Base-by-base conservation (phyloP, 371 early-diverging fungal species). In the Dinochytrium kinnereticum region DNA sequence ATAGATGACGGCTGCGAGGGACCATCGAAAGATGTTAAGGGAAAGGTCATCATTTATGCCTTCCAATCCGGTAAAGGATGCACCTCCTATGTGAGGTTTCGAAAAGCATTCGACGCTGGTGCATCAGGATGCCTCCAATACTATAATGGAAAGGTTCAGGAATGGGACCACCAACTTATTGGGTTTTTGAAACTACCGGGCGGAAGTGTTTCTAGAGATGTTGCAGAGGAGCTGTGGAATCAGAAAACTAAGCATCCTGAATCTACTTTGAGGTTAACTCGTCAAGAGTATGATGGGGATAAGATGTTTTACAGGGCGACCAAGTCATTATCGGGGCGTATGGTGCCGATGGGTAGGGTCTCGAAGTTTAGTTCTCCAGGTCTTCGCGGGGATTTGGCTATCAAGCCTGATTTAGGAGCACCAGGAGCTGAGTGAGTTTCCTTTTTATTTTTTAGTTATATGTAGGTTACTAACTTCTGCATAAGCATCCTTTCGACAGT, bases 321-420 rank as follows among this genome's bases (percentile, higher is more conserved):
- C 34, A 61, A 37, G 36, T 3, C 61, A 7, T 33, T 31, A 36
- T 30, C 36, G 61, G 26, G 10, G 61, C 30, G 26, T 7, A 17
- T 31, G 61, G 69, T 74, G 2, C 37, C 78, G 13, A 82, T 78
- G 10, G 75, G 77, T 3, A 84, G 81, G 3, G 77, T 82, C 21
- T 84, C 86, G n/a, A 59, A 64, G 36, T 87, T 85, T 78, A 82
- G 86, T 10, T 71, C 72, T 3, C 51, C 64, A 1, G 78, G 78
- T 10, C 39, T 74, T 30, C 50, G 49, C 38, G 57, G 15, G 17
- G 73, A 73, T 15, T 68, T 78, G n/a, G 19, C 51, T 39, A 34
- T 75, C 51, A 78, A 78, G 76, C 79, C 79, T 24, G 76, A 78
- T 59, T 21, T 78, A 49, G 75, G 76, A 15, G 79, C 72, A 10